Percentiles rank a stretch among this genome's conserved stretches.
phyloP scores from a whole-genome alignment of 441 rosid genomes.

The Adansonia rubrostipa region DNA sequence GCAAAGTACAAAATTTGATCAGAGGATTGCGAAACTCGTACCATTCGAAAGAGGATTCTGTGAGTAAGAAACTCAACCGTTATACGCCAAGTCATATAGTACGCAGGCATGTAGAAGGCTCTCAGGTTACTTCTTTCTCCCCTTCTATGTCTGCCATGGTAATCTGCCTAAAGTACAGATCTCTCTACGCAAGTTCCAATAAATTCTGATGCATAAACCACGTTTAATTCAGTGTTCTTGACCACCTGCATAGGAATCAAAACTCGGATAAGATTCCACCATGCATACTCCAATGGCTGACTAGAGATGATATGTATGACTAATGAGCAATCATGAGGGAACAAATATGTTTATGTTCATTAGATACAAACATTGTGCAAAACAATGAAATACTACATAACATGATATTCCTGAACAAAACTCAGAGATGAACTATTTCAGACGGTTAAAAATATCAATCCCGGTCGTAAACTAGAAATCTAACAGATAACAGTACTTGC shows the following conservation, averaged over 20 bases:
- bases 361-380: background rate
- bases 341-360: too few relatives aligned
- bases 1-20: conserved; percentile 50
- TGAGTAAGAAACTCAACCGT: conserved; percentile 14
- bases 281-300: background rate
- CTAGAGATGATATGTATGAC: background rate
- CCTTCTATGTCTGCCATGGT: conserved; percentile 16
- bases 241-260: conserved; percentile 39
- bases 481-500: background rate
- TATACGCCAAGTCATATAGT: conserved; percentile 8
- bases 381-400: background rate
- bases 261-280: conserved; percentile 13
- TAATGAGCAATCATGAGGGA: background rate
- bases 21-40: conserved; percentile 28
- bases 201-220: background rate
- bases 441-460: background rate
- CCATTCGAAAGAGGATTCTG: conserved; percentile 11
- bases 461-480: background rate
- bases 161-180: conserved; percentile 9
- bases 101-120: conserved; percentile 29
- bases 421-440: background rate
- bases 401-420: background rate
- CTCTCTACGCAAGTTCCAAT: background rate
- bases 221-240: conserved; percentile 34
- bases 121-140: conserved; percentile 19